Base-by-base conservation (phyloP, 768 basidiomycete species). In the Erythrobasidium yunnanense region DNA sequence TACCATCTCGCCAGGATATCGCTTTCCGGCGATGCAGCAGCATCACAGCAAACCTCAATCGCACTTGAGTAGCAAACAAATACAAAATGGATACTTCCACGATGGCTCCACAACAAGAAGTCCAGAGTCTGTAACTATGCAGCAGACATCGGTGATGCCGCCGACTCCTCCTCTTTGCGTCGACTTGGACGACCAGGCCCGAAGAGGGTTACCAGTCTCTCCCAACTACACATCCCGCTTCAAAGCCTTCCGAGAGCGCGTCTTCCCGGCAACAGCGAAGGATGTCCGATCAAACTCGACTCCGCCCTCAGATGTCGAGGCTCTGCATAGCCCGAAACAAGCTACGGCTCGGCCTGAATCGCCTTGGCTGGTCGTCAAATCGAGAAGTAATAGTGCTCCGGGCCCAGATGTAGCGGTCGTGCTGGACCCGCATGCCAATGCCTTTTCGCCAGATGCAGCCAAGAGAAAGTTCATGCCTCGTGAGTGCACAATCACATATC, bases 401-500 rank as follows among this genome's bases (percentile, higher is more conserved):
- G 22, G 20, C 6, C 20, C 15, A 7, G 15, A 13, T 23, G 54
- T n/a, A 52, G 11, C 15, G 15, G 7, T 18, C 13, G 11, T 58
- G 35, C 56, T 58, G 8, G 35, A 58, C 38, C 35, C 56, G 30
- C 29, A 45, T 25, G 56, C 56, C 34, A 38, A 58, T 45, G n/a
- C 15, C 34, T 51, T 45, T 27, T 35, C 56, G 30, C 29, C 22
- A 6, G 56, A 55, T 15, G 29, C 34, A 13, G 54, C 27, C n/a
- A 55, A 13, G 56, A 22, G 15, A 11, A 13, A 29, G 18, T 58
- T 58, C 35, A 45, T 58, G 35, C 56, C 56, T 7, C 56, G 56
- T 58, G 27, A 38, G 56, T 58, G 11, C 50, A 11, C 15, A 8
- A 8, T 52, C 29, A 22, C 50, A 15, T 11, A n/a, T n/a, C n/a